Evolutionary conservation across 306 rosid genomes (phyloP), one percentile per base, ranked within the genome.

Genomic region (Ochetophila trinervis): DNA sequence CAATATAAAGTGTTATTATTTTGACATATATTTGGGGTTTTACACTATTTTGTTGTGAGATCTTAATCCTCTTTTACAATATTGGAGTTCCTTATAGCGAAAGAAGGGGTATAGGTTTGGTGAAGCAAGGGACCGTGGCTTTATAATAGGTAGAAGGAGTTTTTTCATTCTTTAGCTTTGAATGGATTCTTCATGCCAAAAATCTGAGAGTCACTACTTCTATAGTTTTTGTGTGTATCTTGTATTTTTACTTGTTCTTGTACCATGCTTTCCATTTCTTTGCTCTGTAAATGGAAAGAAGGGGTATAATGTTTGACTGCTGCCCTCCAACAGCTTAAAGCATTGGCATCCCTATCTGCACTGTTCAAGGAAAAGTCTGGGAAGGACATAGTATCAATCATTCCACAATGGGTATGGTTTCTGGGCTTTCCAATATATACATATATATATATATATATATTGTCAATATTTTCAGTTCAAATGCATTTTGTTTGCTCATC

Each of bases 371-470:
- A 89, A 68, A 89, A 79, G 77, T 78, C 93, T 47, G 63, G 82
- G 18, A 89, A 81, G 83, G 98, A 87, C 65, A 71, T 79, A 44
- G 76, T 76, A 50, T 78, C 83, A 23, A 78, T 87, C 63, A 80
- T 89, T 82, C 95, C 98, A 36, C 98, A 89, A 73, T 92, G 98
- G 96, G 98, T 92, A 89, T 23, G 35, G 58, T 64, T 70, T 71
- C 55, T 63, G 21, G 21, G 58, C 69, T 71, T 57, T 66, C 40
- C 8, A 49, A n/a, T 47, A 6, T 19, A 49, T 6, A 16, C 60
- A 27, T 35, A 24, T 55, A 13, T 19, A n/a, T 51, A 52, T 21
- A 6, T n/a, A n/a, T n/a, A n/a, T n/a, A n/a, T n/a, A 9, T 8
- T 21, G 22, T 18, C 14, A 17, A 2, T 51, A n/a, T 51, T 51